Base-by-base conservation (phyloP, 805 yeast genomes). In the Yamadazyma laniorum region DNA sequence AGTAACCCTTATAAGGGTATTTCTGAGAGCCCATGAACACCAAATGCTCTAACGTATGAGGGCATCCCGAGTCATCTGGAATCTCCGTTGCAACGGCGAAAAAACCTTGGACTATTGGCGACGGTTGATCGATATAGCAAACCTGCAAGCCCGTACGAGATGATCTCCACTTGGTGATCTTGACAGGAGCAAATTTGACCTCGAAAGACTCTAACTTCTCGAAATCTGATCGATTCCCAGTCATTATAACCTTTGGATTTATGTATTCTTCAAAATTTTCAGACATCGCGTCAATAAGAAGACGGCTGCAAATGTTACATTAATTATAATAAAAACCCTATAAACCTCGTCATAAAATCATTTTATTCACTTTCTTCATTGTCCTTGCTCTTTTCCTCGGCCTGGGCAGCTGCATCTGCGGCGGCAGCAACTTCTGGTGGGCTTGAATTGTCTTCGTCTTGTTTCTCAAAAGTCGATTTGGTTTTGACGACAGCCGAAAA, bases 81-180 rank as follows among this genome's bases (percentile, higher is more conserved):
- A 87, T 86, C 58, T 93, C 98, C 1, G 98, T 89, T 13, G 95
- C 96, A 3, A 93, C 95, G 1, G 96, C 95, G 60, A 93, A 88
- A 55, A 84, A 85, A n/a, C 98, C 99, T 53, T 82, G 81, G 3
- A 93, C 89, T 22, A 88, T 72, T 2, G 98, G 97, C 2, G 95
- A 81, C 18, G 88, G 82, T 53, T 84, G 85, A 53, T 81, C 74
- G 26, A 93, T 70, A 45, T 86, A 75, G 9, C 85, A 83, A 17
- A 89, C 61, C 58, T 86, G 95, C 22, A 91, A 74, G 0, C 96
- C 95, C 0, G 97, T 87, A 38, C 90, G 69, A 15, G 63, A 51
- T 0, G 97, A 88, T 29, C 72, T 66, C 89, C 95, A 90, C 56
- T 85, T 86, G 36, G 80, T 77, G 44, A 85, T 70, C 22, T 58